Conservation (phyloP, 768 basidiomycete genomes). For the Pleurotus tuoliensis region DNA sequence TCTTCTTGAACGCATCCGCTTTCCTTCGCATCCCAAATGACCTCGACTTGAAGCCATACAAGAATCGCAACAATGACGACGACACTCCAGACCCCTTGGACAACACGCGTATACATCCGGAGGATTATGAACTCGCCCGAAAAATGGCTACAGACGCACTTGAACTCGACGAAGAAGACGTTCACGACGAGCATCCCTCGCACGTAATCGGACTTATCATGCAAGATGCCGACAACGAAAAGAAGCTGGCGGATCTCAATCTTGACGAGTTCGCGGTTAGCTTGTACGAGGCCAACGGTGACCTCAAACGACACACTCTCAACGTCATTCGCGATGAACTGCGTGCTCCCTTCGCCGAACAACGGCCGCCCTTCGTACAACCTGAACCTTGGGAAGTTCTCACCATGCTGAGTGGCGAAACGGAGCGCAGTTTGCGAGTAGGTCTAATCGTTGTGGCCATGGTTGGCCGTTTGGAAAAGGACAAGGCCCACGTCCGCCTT, state of each 20-base stretch:
- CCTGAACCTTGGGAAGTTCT: constrained; percentile 79
- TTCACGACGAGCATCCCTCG: constrained; percentile 89
- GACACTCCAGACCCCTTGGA: constrained; percentile 86
- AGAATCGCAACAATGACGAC: constrained; percentile 66
- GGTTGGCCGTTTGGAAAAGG: constrained; percentile 51
- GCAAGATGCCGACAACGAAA: constrained; percentile 72
- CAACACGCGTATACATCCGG: constrained; percentile 92
- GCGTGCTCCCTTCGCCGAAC: constrained; percentile 74
- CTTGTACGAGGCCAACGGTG: constrained; percentile 77
- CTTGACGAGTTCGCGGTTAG: constrained; percentile 95
- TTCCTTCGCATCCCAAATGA: constrained; percentile 86
- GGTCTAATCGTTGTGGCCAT: constrained; percentile 82
- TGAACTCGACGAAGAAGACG: constrained; percentile 96
- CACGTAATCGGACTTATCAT: constrained; percentile 84
- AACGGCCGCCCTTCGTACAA: constrained; percentile 56
- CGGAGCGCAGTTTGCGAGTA: constrained; percentile 64
- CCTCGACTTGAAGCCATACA: constrained; percentile 53
- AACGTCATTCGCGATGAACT: constrained; percentile 88
- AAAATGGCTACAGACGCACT: constrained; percentile 99
- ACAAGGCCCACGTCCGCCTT: constrained; percentile 64
- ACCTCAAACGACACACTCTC: constrained; percentile 86
- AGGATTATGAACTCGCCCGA: constrained; percentile 95
- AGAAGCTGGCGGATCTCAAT: constrained; percentile 85
- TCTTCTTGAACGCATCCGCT: constrained; percentile 91
- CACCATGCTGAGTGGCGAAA: constrained; percentile 96